Evolutionary conservation across 2,329 filamentous ascomycete species (phyloP).

Genomic region (Paraphoma sp.): DNA sequence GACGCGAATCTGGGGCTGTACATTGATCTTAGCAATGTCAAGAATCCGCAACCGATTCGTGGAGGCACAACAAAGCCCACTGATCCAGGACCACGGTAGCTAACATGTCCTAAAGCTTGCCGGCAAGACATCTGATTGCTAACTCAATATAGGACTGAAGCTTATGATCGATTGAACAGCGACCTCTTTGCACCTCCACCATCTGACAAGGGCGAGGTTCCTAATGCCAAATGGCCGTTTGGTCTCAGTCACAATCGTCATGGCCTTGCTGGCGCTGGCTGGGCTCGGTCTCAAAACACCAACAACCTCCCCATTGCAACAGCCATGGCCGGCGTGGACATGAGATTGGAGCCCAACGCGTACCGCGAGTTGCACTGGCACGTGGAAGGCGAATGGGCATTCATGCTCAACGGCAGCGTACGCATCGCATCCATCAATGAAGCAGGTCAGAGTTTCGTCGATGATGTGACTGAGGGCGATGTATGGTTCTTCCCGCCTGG

Average conservation of each 20-base stretch:
- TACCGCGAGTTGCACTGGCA: slow-evolving; percentile 72
- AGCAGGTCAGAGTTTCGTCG: slow-evolving; percentile 54
- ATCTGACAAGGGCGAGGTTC: slow-evolving; percentile 48
- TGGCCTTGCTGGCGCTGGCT: slow-evolving; percentile 48
- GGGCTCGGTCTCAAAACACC: slow-evolving; percentile 51
- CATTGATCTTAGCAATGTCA: slow-evolving; percentile 46
- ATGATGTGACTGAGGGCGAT: slow-evolving; percentile 50
- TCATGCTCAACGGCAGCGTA: slow-evolving; percentile 58
- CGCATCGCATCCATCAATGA: slow-evolving; percentile 60
- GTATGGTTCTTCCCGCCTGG: slow-evolving; percentile 47
- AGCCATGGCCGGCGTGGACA: slow-evolving; percentile 53
- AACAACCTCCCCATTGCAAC: slow-evolving; percentile 48
- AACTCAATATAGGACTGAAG: slow-evolving; percentile 5
- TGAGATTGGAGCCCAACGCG: slow-evolving; percentile 53
- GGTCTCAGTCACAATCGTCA: slow-evolving; percentile 50
- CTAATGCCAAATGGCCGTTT: slow-evolving; percentile 53
- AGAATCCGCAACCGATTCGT: slow-evolving; percentile 51
- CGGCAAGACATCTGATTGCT: not conserved
- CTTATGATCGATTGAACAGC: slow-evolving; percentile 48
- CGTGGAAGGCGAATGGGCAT: slow-evolving; percentile 60
- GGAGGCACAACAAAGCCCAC: slow-evolving; percentile 47
- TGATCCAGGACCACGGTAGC: slow-evolving; percentile 45
- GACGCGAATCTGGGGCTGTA: slow-evolving; percentile 48
- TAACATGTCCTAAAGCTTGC: not conserved
- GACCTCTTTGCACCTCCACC: slow-evolving; percentile 49